phyloP scores from a whole-genome alignment of 495 filamentous ascomycete genomes.

The Neurospora sp. region DNA sequence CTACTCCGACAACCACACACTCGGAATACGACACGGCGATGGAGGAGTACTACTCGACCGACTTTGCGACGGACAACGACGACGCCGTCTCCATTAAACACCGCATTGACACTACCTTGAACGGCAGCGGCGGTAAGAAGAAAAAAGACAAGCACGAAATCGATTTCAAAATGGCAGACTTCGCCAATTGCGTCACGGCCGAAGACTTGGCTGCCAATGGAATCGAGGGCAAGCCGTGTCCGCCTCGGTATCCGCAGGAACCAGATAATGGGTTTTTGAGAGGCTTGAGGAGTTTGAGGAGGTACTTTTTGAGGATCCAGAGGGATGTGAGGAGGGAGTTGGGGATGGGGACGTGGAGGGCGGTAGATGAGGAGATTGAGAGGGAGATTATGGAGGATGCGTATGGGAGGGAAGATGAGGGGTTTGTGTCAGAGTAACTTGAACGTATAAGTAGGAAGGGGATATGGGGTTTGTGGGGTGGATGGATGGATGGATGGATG shows the following conservation, averaged over 20 bases:
- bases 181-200: constrained; percentile 92
- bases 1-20: constrained; percentile 6
- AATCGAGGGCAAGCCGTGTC: constrained; percentile 53
- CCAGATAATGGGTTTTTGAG: constrained; percentile 86
- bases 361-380: neutral
- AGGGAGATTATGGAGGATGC: neutral
- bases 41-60: constrained; percentile 36
- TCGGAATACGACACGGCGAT: constrained; percentile 39
- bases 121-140: constrained; percentile 11
- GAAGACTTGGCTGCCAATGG: constrained; percentile 47
- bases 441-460: neutral
- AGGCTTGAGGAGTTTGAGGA: constrained; percentile 66
- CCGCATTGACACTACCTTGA: neutral
- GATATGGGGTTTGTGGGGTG: too few relatives aligned
- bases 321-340: constrained; percentile 58
- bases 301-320: constrained; percentile 85
- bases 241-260: constrained; percentile 67
- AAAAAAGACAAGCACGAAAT: constrained; percentile 45
- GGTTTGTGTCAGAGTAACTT: neutral
- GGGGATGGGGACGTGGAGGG: constrained; percentile 15
- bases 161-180: constrained; percentile 94
- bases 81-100: constrained; percentile 10
- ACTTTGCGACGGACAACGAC: constrained; percentile 42
- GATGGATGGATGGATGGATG: too few relatives aligned
- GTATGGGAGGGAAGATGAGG: neutral